phyloP scores from a whole-genome alignment of 2,329 filamentous ascomycete species.

The Westerdykella sp. region DNA sequence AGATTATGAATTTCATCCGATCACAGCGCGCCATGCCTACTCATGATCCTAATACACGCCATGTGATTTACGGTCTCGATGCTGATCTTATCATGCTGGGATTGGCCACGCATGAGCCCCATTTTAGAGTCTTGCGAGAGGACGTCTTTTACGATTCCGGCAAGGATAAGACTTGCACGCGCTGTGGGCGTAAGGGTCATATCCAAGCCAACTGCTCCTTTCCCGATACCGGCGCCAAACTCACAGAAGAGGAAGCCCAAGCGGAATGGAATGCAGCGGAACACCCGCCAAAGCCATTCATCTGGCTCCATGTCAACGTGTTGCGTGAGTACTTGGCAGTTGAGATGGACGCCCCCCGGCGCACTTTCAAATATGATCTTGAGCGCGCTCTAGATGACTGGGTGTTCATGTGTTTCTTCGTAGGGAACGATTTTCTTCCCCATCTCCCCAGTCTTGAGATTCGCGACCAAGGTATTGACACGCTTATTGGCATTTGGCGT shows the following conservation, averaged over 20 bases:
- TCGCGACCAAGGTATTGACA: conserved; percentile 93
- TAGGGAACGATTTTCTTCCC: conserved; percentile 96
- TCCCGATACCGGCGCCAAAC: conserved; percentile 52
- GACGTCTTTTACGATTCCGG: conserved; percentile 92
- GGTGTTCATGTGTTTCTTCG: conserved; percentile 99
- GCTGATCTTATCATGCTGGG: conserved; percentile 98
- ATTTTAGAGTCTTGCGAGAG: conserved; percentile 92
- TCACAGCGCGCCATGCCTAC: conserved; percentile 86
- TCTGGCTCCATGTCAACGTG: conserved; percentile 92
- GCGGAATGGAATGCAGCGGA: conserved; percentile 32
- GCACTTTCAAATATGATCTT: conserved; percentile 85
- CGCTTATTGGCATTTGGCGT: conserved; percentile 92
- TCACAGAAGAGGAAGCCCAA: conserved; percentile 71
- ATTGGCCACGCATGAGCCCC: conserved; percentile 91
- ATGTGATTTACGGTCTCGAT: conserved; percentile 97
- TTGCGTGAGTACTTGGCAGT: conserved; percentile 88
- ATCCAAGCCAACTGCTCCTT: conserved; percentile 69
- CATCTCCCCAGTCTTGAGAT: conserved; percentile 97
- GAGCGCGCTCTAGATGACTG: conserved; percentile 94
- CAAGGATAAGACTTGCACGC: conserved; percentile 74
- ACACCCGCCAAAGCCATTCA: conserved; percentile 76
- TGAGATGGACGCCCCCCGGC: conserved; percentile 75
- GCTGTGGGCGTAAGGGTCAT: conserved; percentile 91
- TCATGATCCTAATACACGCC: conserved; percentile 92
- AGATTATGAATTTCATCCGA: conserved; percentile 97